Evolutionary conservation across 2,329 filamentous ascomycete genomes (phyloP), one percentile per base, ranked within the genome.

Genomic region (Pseudogymnoascus destructans): DNA sequence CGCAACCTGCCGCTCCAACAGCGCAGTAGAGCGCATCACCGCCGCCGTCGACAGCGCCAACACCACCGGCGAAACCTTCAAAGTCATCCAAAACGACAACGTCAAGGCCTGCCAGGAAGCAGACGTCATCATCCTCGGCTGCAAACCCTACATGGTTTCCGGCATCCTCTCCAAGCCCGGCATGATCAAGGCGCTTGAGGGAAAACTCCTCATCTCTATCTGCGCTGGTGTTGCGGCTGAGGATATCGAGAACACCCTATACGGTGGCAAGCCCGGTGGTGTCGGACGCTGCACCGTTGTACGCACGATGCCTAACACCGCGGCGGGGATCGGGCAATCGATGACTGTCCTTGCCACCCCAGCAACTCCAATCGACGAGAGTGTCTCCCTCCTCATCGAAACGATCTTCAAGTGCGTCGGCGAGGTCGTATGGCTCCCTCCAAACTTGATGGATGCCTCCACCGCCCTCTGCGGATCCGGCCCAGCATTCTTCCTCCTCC

Each of bases 261-360:
- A 87, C 66, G 77, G 78, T 23, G 73, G 74, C 8, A 72, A 77
- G 17, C 74, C 77, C 35, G 71, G 72, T n/a, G 71, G 75, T 61
- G 72, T 73, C 63, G 59, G 59, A 21, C 54, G 57, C 17, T 86
- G 81, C 70, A 75, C 79, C 40, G 77, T 93, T 46, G 84, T 95
- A 3, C 79, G 89, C 30, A 88, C 86, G 58, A 89, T 95, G 81
- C 89, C 89, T 64, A 95, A 95, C 74, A 91, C 87, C 0, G 88
- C 89, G 9, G 84, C 84, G 23, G 78, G 87, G 55, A 85, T 95
- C 59, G 75, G 87, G 52, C 85, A 95, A 71, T 84, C 81, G 64
- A 93, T 93, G 87, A 92, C 85, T 3, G 82, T 93, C 58, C 85
- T 95, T 64, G 83, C 81, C 54, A 82, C 78, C 49, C 75, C 78